Conservation (phyloP, 2,329 filamentous ascomycete genomes). For the Sordariomycetes sp. region DNA sequence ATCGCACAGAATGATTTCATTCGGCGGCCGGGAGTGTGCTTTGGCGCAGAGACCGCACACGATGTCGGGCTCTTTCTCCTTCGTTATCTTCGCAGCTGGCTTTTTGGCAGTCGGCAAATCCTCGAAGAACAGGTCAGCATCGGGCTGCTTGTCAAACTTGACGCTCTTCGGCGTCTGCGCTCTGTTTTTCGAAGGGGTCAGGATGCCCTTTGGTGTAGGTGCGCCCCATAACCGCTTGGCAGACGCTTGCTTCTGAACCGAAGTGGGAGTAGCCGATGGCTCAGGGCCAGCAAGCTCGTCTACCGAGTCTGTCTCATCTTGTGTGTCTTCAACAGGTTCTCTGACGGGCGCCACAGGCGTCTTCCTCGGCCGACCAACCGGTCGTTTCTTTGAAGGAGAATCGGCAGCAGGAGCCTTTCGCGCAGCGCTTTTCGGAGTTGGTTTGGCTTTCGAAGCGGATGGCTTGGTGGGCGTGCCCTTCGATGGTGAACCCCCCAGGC, state of each 20-base stretch:
- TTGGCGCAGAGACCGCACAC: conserved; percentile 48
- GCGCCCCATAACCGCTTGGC: conserved; percentile 8
- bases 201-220: conserved; percentile 40
- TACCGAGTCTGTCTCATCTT: conserved; percentile 1
- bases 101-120: conserved; percentile 32
- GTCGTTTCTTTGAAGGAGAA: conserved; percentile 4
- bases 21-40: conserved; percentile 46
- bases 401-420: conserved; percentile 1
- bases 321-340: conserved; percentile 1
- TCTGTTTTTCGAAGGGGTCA: conserved; percentile 42
- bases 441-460: too few species aligned
- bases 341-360: not conserved
- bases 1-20: conserved; percentile 57
- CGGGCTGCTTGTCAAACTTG: conserved; percentile 32
- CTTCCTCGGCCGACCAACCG: conserved; percentile 4
- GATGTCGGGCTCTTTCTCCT: conserved; percentile 32
- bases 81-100: conserved; percentile 11
- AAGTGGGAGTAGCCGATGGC: conserved; percentile 1
- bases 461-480: conserved; percentile 1
- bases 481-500: conserved; percentile 4
- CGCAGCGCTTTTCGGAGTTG: not conserved
- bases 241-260: conserved; percentile 4
- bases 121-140: conserved; percentile 40
- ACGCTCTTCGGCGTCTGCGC: conserved; percentile 42
- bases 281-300: not conserved